Evolutionary conservation across 352 stramenopile genomes (phyloP).

Genomic region (Phytophthora brassicae): DNA sequence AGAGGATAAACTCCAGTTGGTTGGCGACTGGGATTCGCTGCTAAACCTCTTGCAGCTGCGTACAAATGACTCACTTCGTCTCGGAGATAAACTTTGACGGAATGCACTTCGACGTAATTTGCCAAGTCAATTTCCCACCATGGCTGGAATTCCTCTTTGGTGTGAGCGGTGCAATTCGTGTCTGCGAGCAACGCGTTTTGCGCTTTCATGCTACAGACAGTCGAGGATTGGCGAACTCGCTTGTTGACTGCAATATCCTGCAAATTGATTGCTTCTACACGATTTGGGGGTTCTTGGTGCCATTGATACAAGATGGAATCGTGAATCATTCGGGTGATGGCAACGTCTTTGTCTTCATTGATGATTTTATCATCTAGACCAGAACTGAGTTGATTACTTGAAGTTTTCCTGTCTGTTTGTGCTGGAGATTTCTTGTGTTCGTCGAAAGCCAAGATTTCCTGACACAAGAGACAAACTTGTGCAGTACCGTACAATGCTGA

Average conservation of each 20-base stretch:
- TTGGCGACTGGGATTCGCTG: slow-evolving; percentile 11
- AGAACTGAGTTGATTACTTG: background rate
- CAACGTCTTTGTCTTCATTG: slow-evolving; percentile 6
- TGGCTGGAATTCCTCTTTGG: slow-evolving; percentile 50
- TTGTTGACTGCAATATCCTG: slow-evolving; percentile 45
- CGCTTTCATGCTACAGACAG: slow-evolving; percentile 38
- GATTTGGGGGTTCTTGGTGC: slow-evolving; percentile 25
- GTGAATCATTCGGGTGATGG: slow-evolving; percentile 39
- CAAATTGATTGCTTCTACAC: slow-evolving; percentile 15
- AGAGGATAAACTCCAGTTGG: slow-evolving; percentile 45
- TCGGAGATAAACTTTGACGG: slow-evolving; percentile 46
- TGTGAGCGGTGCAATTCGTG: slow-evolving; percentile 37
- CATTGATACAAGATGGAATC: slow-evolving; percentile 38
- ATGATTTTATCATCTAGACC: background rate
- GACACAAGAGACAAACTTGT: slow-evolving; percentile 45
- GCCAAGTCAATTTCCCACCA: slow-evolving; percentile 61
- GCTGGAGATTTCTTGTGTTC: slow-evolving; percentile 14
- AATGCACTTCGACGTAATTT: slow-evolving; percentile 54
- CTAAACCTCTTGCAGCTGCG: slow-evolving; percentile 4
- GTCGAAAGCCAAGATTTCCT: slow-evolving; percentile 44
- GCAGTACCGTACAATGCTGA: slow-evolving; percentile 44
- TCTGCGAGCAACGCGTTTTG: slow-evolving; percentile 38
- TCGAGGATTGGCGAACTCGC: slow-evolving; percentile 49
- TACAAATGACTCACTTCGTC: slow-evolving; percentile 43
- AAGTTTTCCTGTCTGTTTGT: background rate